Base-by-base conservation (phyloP, 2,329 filamentous ascomycete genomes). In the Fusarium penzigii region DNA sequence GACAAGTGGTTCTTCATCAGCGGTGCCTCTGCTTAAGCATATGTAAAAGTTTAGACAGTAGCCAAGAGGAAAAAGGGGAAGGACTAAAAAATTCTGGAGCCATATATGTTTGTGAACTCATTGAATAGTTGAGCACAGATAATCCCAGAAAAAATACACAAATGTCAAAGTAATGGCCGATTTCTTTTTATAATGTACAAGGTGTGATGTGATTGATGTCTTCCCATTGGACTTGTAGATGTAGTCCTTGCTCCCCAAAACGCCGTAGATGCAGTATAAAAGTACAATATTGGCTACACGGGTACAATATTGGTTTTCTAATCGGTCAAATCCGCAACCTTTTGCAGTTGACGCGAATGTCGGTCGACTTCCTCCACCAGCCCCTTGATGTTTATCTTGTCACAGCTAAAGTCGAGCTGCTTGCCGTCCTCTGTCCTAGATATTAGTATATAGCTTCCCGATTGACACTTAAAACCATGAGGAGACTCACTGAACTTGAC, bases 1-100 rank as follows among this genome's bases (percentile, higher is more conserved):
- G 94, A 99, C 86, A 99, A 99, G 87, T 99, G 94, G 94, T 99
- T 99, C 89, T 99, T 97, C 86, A 99, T 99, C 78, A 96, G 92
- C 75, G 94, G 94, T 76, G 94, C 94, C 71, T 90, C 92, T 66
- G 82, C 88, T 67, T 93, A 89, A 79, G 66, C 52, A 58, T 44
- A 43, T 44, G 20, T 53, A 55, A 29, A 56, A 48, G 49, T 52
- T 48, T 42, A 57, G 51, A 38, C 11, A 43, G 6, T 42, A 57
- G 51, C 29, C 8, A 40, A 5, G 38, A 44, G 46, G 43, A 56
- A 54, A 52, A 58, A 57, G 39, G 44, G 46, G 44, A 47, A 49
- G 39, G 48, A 53, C 49, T 51, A 48, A 36, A 36, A 36, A 36
- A 14, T 36, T 36, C 32, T 36, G 44, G 49, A 48, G 48, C 48